These are phyloP conservation scores for Cubamyces sp. DNA, from an alignment of 768 basidiomycete genomes.

Conservation along the genomic window DNA sequence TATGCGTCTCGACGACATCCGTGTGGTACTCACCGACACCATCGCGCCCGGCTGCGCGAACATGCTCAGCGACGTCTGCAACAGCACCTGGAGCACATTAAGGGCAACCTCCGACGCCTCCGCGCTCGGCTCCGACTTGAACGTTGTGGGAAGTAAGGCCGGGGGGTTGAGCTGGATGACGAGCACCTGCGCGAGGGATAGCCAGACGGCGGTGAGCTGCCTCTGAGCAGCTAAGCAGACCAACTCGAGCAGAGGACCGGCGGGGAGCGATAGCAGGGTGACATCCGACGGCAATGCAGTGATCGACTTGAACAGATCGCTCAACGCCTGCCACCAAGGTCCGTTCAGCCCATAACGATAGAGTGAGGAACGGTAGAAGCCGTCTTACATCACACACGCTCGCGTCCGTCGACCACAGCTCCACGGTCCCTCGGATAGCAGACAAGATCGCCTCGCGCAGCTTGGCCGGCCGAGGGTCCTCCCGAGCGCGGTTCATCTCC, in stretches of 20 bases:
- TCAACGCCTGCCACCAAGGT: constrained; percentile 57
- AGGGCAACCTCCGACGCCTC: constrained; percentile 63
- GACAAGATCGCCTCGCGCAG: constrained; percentile 70
- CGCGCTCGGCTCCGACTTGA: constrained; percentile 55
- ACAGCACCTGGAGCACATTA: constrained; percentile 56
- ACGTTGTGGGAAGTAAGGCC: constrained; percentile 44
- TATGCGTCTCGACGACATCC: neutral
- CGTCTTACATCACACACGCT: constrained; percentile 73
- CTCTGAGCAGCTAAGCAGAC: constrained; percentile 74
- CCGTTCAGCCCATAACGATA: neutral
- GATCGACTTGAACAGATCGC: constrained; percentile 84
- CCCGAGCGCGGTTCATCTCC: constrained; percentile 60
- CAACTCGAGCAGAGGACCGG: constrained; percentile 79
- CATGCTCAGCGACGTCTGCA: constrained; percentile 58
- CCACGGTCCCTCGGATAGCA: constrained; percentile 61
- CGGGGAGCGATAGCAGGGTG: constrained; percentile 80
- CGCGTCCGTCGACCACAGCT: constrained; percentile 80
- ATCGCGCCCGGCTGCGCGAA: constrained; percentile 65
- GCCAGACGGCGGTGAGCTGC: constrained; percentile 82
- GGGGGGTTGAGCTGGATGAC: constrained; percentile 84
- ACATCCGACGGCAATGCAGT: constrained; percentile 77
- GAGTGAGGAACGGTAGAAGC: neutral
- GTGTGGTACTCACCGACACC: constrained; percentile 57
- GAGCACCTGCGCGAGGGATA: constrained; percentile 79
- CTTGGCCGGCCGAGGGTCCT: constrained; percentile 63